A percentile compares a stretch with the other conserved stretches of the same genome.
phyloP scores from a whole-genome alignment of 768 basidiomycete species.

The Mrakia hoshinonis region DNA sequence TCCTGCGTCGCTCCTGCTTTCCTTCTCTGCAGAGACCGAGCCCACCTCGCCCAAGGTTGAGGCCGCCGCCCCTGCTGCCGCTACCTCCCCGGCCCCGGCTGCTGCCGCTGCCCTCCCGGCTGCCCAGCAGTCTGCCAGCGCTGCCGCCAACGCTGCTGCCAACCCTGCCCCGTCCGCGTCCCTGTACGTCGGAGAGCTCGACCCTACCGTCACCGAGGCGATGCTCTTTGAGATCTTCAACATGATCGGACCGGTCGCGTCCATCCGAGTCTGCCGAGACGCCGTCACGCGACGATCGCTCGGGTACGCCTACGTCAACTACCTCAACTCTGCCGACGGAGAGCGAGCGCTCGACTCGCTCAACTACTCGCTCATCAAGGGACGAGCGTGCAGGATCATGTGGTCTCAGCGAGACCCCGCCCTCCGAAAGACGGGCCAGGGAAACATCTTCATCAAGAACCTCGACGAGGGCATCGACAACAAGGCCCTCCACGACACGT shows the following conservation, averaged over 20 bases:
- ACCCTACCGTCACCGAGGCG: conserved; percentile 94
- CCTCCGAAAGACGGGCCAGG: conserved; percentile 97
- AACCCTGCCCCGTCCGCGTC: conserved; percentile 46
- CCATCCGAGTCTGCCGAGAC: conserved; percentile 99
- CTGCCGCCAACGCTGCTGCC: conserved; percentile 32
- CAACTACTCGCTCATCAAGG: conserved; percentile 98
- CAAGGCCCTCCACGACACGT: conserved; percentile 99
- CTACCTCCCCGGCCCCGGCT: conserved; percentile 22
- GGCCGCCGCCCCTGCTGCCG: conserved; percentile 10
- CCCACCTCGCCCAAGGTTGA: conserved; percentile 13
- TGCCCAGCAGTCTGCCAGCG: conserved; percentile 31
- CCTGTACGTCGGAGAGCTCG: conserved; percentile 98
- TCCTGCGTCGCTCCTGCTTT: neutral
- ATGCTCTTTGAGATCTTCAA: conserved; percentile 99
- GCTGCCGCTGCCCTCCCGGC: conserved; percentile 30
- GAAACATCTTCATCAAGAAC: conserved; percentile 99
- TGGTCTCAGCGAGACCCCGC: conserved; percentile 99
- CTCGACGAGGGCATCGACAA: conserved; percentile 94
- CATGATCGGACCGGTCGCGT: conserved; percentile 98
- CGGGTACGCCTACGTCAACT: conserved; percentile 99
- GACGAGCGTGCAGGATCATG: conserved; percentile 99
- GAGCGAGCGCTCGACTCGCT: conserved; percentile 98
- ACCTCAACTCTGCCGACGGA: conserved; percentile 87
- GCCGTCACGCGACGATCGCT: conserved; percentile 98
- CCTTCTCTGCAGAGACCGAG: conserved; percentile 2